Evolutionary conservation across 2,329 filamentous ascomycete genomes (phyloP).

Genomic region (Sporothrix pallida): DNA sequence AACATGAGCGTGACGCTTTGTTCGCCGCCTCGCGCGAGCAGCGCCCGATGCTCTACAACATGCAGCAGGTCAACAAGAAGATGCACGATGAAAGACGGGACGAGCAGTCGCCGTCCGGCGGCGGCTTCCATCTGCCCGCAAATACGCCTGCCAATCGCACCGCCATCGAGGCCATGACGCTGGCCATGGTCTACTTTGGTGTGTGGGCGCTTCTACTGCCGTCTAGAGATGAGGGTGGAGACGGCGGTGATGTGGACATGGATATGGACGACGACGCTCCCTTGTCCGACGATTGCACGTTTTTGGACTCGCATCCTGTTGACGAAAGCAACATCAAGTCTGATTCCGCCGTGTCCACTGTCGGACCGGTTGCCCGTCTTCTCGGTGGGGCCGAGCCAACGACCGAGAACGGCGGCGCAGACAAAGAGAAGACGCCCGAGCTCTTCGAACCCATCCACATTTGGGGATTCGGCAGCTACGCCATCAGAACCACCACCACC

Average conservation of each 20-base stretch:
- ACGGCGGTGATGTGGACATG: background rate
- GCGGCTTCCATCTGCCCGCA: background rate
- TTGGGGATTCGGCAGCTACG: background rate
- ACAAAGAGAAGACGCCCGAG: too few species aligned
- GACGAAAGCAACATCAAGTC: background rate
- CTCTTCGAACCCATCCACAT: too few species aligned
- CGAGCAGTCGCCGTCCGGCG: background rate
- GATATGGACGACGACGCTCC: too few species aligned
- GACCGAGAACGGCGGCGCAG: too few species aligned
- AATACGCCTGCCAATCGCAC: background rate
- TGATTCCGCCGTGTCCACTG: background rate
- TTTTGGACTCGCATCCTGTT: background rate
- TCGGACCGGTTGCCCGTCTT: background rate
- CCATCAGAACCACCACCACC: background rate
- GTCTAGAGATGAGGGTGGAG: background rate
- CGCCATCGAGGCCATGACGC: background rate
- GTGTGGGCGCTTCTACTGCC: background rate
- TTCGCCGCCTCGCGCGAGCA: background rate
- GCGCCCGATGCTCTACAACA: background rate
- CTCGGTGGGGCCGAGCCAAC: background rate
- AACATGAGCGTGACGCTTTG: slow-evolving; percentile 22
- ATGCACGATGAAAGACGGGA: background rate
- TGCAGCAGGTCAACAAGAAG: background rate
- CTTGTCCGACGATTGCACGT: too few species aligned
- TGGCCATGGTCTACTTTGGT: slow-evolving; percentile 17